Evolutionary conservation across 441 rosid genomes (phyloP), one percentile per base, ranked within the genome.

Genomic region (Pelargonium hybrid): DNA sequence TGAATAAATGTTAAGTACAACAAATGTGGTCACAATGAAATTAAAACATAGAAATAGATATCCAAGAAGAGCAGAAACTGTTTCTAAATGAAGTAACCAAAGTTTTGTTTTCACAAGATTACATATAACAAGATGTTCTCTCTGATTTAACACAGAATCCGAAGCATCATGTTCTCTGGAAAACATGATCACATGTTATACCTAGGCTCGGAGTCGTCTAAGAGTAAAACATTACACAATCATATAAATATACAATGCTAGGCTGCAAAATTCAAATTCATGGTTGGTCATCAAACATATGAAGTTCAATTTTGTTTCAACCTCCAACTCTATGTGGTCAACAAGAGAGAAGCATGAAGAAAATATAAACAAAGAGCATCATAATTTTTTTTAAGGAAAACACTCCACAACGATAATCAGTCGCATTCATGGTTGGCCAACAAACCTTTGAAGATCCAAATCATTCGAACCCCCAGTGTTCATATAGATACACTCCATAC

Each of bases 241-340:
- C 56, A 48, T 48, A 48, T 48, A 48, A 13, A 59, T 10, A 21
- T 10, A 59, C 29, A 20, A 59, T 23, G 31, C 13, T 14, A 34
- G 65, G 68, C 67, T 62, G 68, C 69, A 74, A 78, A 65, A 62
- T 67, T 61, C 21, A 68, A 64, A 57, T 61, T 73, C 74, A 73
- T 14, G 74, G 82, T 85, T 84, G 87, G 79, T 83, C 81, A 86
- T 80, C 87, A 80, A 85, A 77, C 77, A 81, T 69, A 6, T 43
- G 39, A 80, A 75, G 83, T 84, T 81, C 85, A 75, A 76, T 75
- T 76, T 77, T 72, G 73, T 77, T 75, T 78, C 66, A 72, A 82
- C 74, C 82, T 43, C 77, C 76, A 62, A 17, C 7, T 70, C 65
- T 47, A 66, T 54, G 63, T 47, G 64, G 41, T 41, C 70, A 73